Base-by-base conservation (phyloP, 495 filamentous ascomycete species). In the Neurospora cerealis region DNA sequence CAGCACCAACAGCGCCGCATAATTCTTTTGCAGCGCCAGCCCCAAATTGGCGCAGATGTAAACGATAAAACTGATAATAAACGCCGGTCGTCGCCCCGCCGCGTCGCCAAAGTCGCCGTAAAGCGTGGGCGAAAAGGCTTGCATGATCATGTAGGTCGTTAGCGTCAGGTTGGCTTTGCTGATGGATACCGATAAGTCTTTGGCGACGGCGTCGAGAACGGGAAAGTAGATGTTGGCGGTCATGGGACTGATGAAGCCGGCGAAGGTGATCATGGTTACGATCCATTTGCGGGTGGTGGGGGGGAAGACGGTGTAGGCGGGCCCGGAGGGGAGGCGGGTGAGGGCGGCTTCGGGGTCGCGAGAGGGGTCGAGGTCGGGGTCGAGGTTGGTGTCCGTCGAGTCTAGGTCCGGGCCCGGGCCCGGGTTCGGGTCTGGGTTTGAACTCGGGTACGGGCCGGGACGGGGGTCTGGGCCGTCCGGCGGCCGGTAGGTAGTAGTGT, bases 201-300 rank as follows among this genome's bases (percentile, higher is more conserved):
- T 44, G 0, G 89, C 82, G 21, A 93, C 75, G 9, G 86, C 79
- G 34, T 87, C 88, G 72, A 95, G 83, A 3, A 91, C 90, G 5
- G 92, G 92, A 74, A 94, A 93, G 80, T 96, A 96, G 54, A 94
- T 93, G 76, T 92, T 93, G 24, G 91, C 91, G 0, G 90, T 92
- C 70, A 93, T 85, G 3, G 92, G 91, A 0, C 91, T 93, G 78
- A 93, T 88, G 76, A 93, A 91, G 44, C 88, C 87, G 13, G 88
- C 88, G 70, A 86, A 85, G 34, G 89, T 88, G 48, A 90, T 88
- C 82, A 95, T 89, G 74, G 83, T 83, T n/a, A 92, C 83, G 73
- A 92, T 87, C 82, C 88, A 88, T 74, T 84, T 75, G 82, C 88
- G 91, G 73, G 88, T 85, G 13, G 80, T 54, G 34, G 80, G 83